These are phyloP conservation scores for Chytriomyces confervae DNA, from an alignment of 192 early-diverging fungal species.

Conservation along the genomic window DNA sequence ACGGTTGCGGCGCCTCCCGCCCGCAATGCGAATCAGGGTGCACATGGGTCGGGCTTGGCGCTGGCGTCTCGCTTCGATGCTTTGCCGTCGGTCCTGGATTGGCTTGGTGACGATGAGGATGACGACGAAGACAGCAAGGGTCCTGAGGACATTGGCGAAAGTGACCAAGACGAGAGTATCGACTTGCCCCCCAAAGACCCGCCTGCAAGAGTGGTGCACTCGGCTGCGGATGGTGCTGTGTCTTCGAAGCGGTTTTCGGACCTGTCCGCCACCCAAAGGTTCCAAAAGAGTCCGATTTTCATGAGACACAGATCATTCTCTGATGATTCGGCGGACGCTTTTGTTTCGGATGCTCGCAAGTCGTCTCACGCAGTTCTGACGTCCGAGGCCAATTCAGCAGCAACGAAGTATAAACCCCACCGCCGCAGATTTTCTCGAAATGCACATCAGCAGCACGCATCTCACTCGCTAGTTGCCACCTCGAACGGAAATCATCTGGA, in stretches of 20 bases:
- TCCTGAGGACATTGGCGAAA: not conserved
- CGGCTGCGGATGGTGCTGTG: not conserved
- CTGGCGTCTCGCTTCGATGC: not conserved
- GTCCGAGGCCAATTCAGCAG: not conserved
- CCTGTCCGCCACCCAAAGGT: not conserved
- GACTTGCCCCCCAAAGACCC: not conserved
- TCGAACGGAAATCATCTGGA: slow-evolving; percentile 35
- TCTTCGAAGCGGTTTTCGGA: not conserved
- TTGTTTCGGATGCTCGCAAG: not conserved
- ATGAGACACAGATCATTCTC: not conserved
- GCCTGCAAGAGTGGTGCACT: not conserved
- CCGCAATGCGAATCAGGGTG: not conserved
- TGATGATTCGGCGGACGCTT: not conserved
- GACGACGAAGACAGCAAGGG: not conserved
- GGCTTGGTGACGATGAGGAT: slow-evolving; percentile 37
- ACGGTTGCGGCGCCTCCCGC: not conserved
- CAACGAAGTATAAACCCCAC: not conserved
- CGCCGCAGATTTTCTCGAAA: not conserved
- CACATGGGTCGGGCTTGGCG: not conserved
- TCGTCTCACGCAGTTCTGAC: not conserved
- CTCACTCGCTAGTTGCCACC: slow-evolving; percentile 30
- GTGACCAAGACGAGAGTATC: not conserved
- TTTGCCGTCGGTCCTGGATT: not conserved
- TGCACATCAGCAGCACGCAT: slow-evolving; percentile 8
- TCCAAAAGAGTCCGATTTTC: not conserved